A percentile compares a stretch with the other conserved stretches of the same genome.
Evolutionary conservation across 305 asterid genomes (phyloP).

Genomic region (Fraxinus floribunda): DNA sequence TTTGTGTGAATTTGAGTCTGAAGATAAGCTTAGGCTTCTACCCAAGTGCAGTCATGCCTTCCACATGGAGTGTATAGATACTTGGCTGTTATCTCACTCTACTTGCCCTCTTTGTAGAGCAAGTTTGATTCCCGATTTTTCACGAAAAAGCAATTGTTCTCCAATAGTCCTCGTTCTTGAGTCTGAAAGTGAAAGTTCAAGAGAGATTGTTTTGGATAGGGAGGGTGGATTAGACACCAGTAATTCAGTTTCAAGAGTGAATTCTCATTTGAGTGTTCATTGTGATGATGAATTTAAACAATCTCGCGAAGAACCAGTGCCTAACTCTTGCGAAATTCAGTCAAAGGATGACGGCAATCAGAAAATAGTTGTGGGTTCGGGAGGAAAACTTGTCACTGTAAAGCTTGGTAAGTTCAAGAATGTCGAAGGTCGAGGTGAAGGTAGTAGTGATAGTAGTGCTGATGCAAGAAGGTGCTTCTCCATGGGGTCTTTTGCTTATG

Average conservation of each 20-base stretch:
- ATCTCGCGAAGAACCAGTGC: conserved; percentile 14
- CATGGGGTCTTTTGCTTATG: conserved; percentile 90
- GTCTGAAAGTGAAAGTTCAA: conserved; percentile 58
- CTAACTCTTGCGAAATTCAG: conserved; percentile 40
- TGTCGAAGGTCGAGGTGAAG: conserved; percentile 46
- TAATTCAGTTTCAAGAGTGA: conserved; percentile 30
- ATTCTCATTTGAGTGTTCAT: conserved; percentile 35
- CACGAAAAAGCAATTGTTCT: conserved; percentile 32
- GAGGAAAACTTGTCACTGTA: conserved; percentile 61
- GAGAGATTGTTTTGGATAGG: conserved; percentile 40
- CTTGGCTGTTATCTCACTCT: conserved; percentile 61
- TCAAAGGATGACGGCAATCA: conserved; percentile 39
- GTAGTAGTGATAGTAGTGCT: conserved; percentile 26
- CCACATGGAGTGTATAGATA: conserved; percentile 54
- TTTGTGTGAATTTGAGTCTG: conserved; percentile 48
- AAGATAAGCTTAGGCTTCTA: conserved; percentile 49
- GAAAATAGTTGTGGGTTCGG: not conserved
- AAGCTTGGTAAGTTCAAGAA: conserved; percentile 81
- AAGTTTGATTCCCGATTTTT: conserved; percentile 46
- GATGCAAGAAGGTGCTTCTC: conserved; percentile 87
- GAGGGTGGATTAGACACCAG: conserved; percentile 12
- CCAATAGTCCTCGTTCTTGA: conserved; percentile 65
- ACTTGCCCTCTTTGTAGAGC: conserved; percentile 62
- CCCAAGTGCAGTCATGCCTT: conserved; percentile 68
- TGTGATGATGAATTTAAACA: conserved; percentile 27